Evolutionary conservation across 2,329 filamentous ascomycete species (phyloP).

Genomic region (Trematosphaeria pertusa): DNA sequence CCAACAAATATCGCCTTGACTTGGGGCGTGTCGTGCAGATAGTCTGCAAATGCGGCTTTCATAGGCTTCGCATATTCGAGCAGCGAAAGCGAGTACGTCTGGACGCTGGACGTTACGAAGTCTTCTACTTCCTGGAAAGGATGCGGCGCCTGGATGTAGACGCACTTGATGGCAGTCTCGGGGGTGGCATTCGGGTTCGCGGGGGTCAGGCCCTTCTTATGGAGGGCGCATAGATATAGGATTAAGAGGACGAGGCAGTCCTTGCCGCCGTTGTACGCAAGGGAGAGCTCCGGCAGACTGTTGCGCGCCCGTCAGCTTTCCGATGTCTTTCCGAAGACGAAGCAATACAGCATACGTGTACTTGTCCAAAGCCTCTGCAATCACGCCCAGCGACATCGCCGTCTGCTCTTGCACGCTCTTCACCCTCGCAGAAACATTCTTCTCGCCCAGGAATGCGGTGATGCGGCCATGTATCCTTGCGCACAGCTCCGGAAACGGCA

Average conservation of each 20-base stretch:
- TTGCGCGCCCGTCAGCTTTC: conserved; percentile 24
- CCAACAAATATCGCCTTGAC: conserved; percentile 86
- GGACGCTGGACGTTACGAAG: conserved; percentile 75
- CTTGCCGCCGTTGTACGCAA: conserved; percentile 98
- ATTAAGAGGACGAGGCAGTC: conserved; percentile 94
- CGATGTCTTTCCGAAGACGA: conserved; percentile 9
- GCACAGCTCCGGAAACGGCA: conserved; percentile 57
- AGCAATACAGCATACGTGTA: conserved; percentile 70
- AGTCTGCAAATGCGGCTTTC: conserved; percentile 79
- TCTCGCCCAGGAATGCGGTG: conserved; percentile 68
- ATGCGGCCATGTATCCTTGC: conserved; percentile 65
- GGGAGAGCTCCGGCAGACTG: conserved; percentile 78
- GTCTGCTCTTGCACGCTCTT: conserved; percentile 76
- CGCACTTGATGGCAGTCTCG: conserved; percentile 68
- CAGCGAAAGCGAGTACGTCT: conserved; percentile 76
- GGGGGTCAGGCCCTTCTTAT: conserved; percentile 43
- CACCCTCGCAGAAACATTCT: conserved; percentile 64
- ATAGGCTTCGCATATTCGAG: conserved; percentile 79
- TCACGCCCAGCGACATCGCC: conserved; percentile 72
- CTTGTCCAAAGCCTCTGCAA: conserved; percentile 74
- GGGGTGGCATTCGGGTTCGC: conserved; percentile 26
- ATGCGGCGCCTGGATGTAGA: conserved; percentile 86
- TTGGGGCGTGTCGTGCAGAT: conserved; percentile 68
- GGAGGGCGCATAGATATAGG: conserved; percentile 75
- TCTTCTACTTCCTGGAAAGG: conserved; percentile 86